phyloP scores from a whole-genome alignment of 2,329 filamentous ascomycete species.

The Stagonosporopsis rhizophila region DNA sequence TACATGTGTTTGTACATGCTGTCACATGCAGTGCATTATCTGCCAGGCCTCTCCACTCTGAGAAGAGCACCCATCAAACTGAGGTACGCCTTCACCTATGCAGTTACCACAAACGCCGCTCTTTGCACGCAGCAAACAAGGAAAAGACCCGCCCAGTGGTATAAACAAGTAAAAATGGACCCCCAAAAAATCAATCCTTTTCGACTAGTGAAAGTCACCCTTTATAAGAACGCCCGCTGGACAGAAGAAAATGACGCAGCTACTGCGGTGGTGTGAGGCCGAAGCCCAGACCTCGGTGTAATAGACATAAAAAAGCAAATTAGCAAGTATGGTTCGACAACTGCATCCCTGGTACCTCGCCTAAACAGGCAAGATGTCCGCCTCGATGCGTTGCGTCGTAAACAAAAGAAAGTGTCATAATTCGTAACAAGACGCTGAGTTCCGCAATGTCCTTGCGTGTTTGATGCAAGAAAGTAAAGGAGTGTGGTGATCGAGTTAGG shows the following conservation, averaged over 20 bases:
- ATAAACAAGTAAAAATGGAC: conserved; percentile 28
- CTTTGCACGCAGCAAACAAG: conserved; percentile 17
- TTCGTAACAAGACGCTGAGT: conserved; percentile 20
- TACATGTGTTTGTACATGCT: conserved; percentile 22
- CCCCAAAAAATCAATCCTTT: conserved; percentile 26
- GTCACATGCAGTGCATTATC: conserved; percentile 7
- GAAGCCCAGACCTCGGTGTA: not conserved
- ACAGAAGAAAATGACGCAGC: conserved; percentile 8
- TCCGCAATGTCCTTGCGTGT: not conserved
- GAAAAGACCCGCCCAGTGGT: conserved; percentile 28
- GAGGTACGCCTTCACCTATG: conserved; percentile 28
- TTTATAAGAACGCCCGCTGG: conserved; percentile 38
- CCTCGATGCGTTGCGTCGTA: conserved; percentile 24
- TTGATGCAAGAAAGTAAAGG: too few relatives aligned
- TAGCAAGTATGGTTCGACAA: conserved; percentile 1
- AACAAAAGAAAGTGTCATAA: conserved; percentile 29
- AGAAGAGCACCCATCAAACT: conserved; percentile 20
- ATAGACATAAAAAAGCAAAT: conserved; percentile 2
- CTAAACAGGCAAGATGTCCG: conserved; percentile 6
- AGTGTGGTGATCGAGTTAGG: not conserved
- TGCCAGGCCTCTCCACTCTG: not conserved
- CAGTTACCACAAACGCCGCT: conserved; percentile 32
- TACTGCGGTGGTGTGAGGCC: not conserved
- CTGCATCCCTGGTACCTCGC: conserved; percentile 2
- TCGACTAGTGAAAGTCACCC: conserved; percentile 34